Percentiles rank a stretch among this genome's conserved stretches.
These are phyloP conservation scores for Bretziella fagacearum DNA, from an alignment of 2,329 filamentous ascomycete genomes.

Conservation along the genomic window DNA sequence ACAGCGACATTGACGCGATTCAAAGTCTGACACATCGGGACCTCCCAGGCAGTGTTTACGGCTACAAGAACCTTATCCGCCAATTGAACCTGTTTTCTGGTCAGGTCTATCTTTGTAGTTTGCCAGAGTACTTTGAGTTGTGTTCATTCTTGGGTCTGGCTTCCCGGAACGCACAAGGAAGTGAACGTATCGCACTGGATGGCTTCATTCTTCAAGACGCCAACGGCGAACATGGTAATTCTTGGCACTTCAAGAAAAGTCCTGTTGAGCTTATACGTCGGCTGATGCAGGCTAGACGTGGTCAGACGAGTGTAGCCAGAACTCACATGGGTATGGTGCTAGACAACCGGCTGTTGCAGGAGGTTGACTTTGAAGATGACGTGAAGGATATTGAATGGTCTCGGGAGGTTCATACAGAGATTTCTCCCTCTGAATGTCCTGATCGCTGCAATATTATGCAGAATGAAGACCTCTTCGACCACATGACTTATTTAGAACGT, in stretches of 20 bases:
- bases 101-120: constrained; percentile 43
- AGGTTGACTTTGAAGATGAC: constrained; percentile 16
- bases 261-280: constrained; percentile 25
- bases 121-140: constrained; percentile 34
- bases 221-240: constrained; percentile 13
- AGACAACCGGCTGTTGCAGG: constrained; percentile 19
- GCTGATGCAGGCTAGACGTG: constrained; percentile 23
- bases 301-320: constrained; percentile 24
- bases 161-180: constrained; percentile 16
- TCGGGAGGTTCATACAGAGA: too few relatives aligned
- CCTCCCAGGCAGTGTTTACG: constrained; percentile 7
- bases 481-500: too few relatives aligned
- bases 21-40: constrained; percentile 3
- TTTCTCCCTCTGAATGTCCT: too few relatives aligned
- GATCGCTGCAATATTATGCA: too few relatives aligned
- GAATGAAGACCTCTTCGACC: too few relatives aligned
- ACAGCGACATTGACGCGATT: neutral
- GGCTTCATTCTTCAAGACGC: constrained; percentile 22
- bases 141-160: constrained; percentile 37
- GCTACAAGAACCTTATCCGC: constrained; percentile 22
- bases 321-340: constrained; percentile 27
- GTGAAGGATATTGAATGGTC: too few relatives aligned
- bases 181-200: constrained; percentile 18
- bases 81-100: constrained; percentile 52
- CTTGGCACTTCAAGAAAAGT: constrained; percentile 20